phyloP scores from a whole-genome alignment of 306 rosid genomes.

The Bauhinia variegata region DNA sequence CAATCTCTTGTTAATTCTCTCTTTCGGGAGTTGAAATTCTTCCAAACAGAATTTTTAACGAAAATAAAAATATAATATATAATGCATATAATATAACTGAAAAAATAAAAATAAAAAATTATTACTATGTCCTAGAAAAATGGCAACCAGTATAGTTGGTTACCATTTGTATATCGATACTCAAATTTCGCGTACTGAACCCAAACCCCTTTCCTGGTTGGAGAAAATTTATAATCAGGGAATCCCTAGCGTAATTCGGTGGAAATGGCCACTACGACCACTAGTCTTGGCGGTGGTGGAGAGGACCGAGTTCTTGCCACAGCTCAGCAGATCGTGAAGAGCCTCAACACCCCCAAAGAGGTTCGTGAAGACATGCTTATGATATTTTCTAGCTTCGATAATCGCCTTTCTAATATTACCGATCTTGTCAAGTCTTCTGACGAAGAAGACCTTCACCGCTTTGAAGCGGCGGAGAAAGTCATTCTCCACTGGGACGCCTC shows the following conservation, averaged over 20 bases:
- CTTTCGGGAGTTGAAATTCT: too few relatives aligned
- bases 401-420: conserved; percentile 75
- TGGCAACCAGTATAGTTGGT: neutral
- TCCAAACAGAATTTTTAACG: too few relatives aligned
- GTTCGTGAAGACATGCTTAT: conserved; percentile 88
- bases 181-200: conserved; percentile 13
- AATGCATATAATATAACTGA: too few relatives aligned
- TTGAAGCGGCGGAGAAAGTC: conserved; percentile 77
- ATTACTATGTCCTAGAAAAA: conserved; percentile 41
- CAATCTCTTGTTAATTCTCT: too few relatives aligned
- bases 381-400: conserved; percentile 85
- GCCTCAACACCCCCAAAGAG: conserved; percentile 82
- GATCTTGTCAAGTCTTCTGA: conserved; percentile 59
- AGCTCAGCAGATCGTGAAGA: conserved; percentile 93
- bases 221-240: neutral
- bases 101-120: neutral
- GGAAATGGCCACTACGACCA: conserved; percentile 66
- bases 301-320: conserved; percentile 88
- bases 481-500: conserved; percentile 64
- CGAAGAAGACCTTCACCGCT: conserved; percentile 52
- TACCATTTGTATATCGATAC: neutral
- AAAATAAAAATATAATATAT: too few relatives aligned
- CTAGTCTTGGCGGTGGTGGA: conserved; percentile 50
- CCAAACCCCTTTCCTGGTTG: conserved; percentile 1
- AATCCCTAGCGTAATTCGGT: conserved; percentile 24